Base-by-base conservation (phyloP, 2,329 filamentous ascomycete species). In the Ilyonectria robusta region DNA sequence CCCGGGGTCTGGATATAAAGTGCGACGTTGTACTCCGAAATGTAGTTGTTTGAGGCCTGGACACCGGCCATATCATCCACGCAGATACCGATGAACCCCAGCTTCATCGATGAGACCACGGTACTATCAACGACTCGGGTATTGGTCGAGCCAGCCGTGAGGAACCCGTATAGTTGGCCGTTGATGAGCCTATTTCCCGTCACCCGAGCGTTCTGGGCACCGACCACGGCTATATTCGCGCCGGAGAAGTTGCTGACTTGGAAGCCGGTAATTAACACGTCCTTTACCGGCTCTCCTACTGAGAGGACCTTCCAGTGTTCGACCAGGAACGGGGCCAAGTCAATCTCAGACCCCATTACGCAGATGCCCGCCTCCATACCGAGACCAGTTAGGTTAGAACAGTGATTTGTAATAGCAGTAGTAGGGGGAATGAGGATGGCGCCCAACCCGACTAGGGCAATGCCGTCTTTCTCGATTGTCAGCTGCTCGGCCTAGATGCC, bases 401-500 rank as follows among this genome's bases (percentile, higher is more conserved):
- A 81, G 2, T 56, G 50, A 60, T 81, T 81, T 19, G 63, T 58
- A 17, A 59, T 62, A 1, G 67, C 40, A 7, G 40, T 69, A 2
- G 44, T 10, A 6, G 76, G 78, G n/a, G 77, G 73, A 10, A 65
- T 35, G 21, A 81, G 65, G 8, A 68, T 74, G 6, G 73, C 74
- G 19, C 72, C 72, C 2, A 73, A 66, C 7, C 70, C 80, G 51
- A 79, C 60, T 1, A 81, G 74, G 7, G 72, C 53, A n/a, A 81
- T 78, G 1, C 73, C 76, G 21, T 78, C 70, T 54, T 72, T 81
- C 21, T 72, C 68, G 62, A 82, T 81, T 2, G 74, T 75, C 6
- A 82, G 60, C 29, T 81, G 78, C 62, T 81, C 80, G 0, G 47
- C 10, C 37, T 82, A 82, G 0, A 65, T 76, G 8, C 80, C 80